Evolutionary conservation across 2,329 filamentous ascomycete genomes (phyloP), one percentile per base, ranked within the genome.

Genomic region (Trichoderma sp.): DNA sequence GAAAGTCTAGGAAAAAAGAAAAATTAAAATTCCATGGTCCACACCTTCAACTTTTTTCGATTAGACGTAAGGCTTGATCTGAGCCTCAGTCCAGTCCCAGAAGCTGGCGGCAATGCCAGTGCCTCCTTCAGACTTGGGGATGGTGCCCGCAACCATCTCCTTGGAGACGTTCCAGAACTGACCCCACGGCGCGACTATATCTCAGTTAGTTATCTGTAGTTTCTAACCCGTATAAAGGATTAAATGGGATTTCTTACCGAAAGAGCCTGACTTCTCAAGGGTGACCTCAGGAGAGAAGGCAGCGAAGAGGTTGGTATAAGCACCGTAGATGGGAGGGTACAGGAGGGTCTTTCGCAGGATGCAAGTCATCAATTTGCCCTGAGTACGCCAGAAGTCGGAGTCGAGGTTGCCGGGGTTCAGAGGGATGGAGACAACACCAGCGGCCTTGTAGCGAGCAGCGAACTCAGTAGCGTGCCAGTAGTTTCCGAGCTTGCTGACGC

Each of bases 381-480:
- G 79, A 1, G 78, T 78, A 12, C 84, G 83, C 76, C 78, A 81
- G n/a, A 86, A 78, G 8, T 85, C 84, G 0, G 84, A 83, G 45
- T 82, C 76, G 1, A 86, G 80, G 74, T 85, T 85, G 6, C 85
- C 85, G 0, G 85, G 85, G 76, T 87, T 86, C 33, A 85, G 74
- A 0, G 84, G 35, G 33, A 75, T 75, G 27, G 80, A 80, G 3
- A 84, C 53, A 0, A 85, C 76, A 12, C 82, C 83, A 24, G 82
- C 78, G 0, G n/a, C 56, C 24, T 72, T 76, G 77, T 83, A 33
- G 53, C 82, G 77, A 3, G 75, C 60, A 50, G 83, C 80, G 68
- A 81, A 79, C 78, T 84, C 83, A 4, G 78, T 78, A 0, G 81
- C 78, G n/a, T 83, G 80, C 18, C 83, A 79, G 62, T 83, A 82